A percentile compares a stretch with the other conserved stretches of the same genome.
Conservation (phyloP, 2,329 filamentous ascomycete species). For the Aspergillus viridinutans region DNA sequence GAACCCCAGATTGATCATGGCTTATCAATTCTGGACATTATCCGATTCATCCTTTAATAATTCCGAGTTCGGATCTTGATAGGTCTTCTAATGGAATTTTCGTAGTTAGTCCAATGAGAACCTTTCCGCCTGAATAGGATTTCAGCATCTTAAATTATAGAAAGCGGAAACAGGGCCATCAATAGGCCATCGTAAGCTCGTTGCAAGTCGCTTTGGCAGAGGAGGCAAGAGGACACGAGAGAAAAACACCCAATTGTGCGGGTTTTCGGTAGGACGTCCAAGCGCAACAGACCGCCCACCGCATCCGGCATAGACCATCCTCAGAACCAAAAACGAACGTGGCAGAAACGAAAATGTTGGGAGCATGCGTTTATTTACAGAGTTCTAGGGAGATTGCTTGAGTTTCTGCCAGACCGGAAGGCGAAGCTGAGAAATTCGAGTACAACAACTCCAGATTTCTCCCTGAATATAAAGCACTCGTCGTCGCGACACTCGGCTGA, state of each 20-base stretch:
- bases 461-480: background rate
- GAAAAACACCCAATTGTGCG: background rate
- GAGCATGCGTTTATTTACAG: background rate
- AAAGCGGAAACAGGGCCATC: background rate
- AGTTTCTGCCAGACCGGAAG: background rate
- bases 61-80: background rate
- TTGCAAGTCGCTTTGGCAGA: background rate
- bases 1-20: background rate
- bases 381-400: background rate
- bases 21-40: background rate
- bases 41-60: background rate
- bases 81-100: background rate
- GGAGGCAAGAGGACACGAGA: background rate
- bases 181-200: background rate
- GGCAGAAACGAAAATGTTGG: conserved; percentile 20
- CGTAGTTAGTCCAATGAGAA: background rate
- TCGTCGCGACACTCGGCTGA: background rate
- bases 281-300: conserved; percentile 16
- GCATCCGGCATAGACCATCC: conserved; percentile 5
- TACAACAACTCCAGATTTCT: background rate
- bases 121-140: background rate
- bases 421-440: background rate
- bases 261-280: background rate
- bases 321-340: conserved; percentile 13
- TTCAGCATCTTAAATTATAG: background rate